Conservation (phyloP, 208 protist genomes). For the Leishmania lainsoni region DNA sequence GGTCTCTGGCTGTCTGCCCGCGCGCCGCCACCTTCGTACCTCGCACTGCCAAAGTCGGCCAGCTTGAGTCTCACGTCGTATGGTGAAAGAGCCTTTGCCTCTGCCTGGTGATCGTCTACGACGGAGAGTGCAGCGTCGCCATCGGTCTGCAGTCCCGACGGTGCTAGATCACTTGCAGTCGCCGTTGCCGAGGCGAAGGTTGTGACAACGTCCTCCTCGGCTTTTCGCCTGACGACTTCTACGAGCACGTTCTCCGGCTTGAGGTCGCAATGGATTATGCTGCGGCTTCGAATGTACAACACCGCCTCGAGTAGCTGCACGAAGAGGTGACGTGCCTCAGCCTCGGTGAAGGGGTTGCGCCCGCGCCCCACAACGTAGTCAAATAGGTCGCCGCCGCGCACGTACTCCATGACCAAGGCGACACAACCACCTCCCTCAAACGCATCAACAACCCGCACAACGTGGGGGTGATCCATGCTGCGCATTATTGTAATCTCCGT, state of each 20-base stretch:
- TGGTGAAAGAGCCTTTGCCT: constrained; percentile 40
- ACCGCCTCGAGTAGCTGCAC: constrained; percentile 69
- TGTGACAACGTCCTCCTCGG: not conserved
- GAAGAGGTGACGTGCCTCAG: constrained; percentile 62
- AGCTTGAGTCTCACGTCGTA: constrained; percentile 61
- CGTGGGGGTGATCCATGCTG: constrained; percentile 66
- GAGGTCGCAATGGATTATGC: constrained; percentile 98
- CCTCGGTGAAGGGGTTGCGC: constrained; percentile 62
- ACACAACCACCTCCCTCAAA: constrained; percentile 49
- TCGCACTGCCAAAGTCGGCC: constrained; percentile 81
- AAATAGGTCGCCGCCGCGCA: constrained; percentile 74
- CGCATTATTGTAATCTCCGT: constrained; percentile 72
- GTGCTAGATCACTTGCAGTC: not conserved
- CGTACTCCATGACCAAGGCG: constrained; percentile 83
- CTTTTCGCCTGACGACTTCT: constrained; percentile 19
- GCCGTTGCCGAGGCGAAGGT: not conserved
- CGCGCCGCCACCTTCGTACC: constrained; percentile 41
- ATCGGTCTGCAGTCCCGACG: not conserved
- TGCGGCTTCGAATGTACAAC: constrained; percentile 60
- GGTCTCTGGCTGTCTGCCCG: constrained; percentile 15
- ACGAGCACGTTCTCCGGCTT: constrained; percentile 96
- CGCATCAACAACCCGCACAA: constrained; percentile 65
- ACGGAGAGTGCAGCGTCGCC: constrained; percentile 24
- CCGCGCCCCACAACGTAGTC: constrained; percentile 75
- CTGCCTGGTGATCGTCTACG: constrained; percentile 46